Percentiles rank a stretch among this genome's conserved stretches.
phyloP scores from a whole-genome alignment of 2,329 filamentous ascomycete genomes.

The Monosporascus sp. region DNA sequence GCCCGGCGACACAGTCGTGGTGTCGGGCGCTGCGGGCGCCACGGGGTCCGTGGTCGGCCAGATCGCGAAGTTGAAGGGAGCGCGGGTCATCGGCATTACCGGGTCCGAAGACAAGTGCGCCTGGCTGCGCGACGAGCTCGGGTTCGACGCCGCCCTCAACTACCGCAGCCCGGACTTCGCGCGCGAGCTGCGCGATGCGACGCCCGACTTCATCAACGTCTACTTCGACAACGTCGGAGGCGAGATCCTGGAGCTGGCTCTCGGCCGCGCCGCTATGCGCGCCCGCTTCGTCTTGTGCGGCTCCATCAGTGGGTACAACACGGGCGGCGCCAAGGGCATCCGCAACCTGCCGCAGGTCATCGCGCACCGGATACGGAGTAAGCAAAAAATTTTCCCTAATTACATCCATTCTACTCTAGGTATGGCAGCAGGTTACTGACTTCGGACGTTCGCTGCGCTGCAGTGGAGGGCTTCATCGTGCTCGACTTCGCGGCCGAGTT shows the following conservation, averaged over 20 bases:
- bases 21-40: slow-evolving; percentile 72
- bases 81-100: slow-evolving; percentile 57
- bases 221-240: slow-evolving; percentile 67
- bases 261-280: slow-evolving; percentile 56
- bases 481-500: slow-evolving; percentile 61
- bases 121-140: slow-evolving; percentile 50
- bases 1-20: slow-evolving; percentile 68
- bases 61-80: slow-evolving; percentile 69
- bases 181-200: slow-evolving; percentile 46
- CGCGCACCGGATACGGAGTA: slow-evolving; percentile 43
- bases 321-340: slow-evolving; percentile 39
- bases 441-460: no score
- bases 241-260: slow-evolving; percentile 62
- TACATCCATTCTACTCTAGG: no score
- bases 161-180: slow-evolving; percentile 52
- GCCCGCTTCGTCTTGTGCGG: slow-evolving; percentile 69
- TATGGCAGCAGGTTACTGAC: no score
- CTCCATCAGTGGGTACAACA: slow-evolving; percentile 65
- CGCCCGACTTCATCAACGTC: slow-evolving; percentile 51
- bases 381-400: no score
- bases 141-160: slow-evolving; percentile 55
- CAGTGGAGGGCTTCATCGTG: slow-evolving; percentile 66
- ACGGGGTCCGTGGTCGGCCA: slow-evolving; percentile 73
- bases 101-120: slow-evolving; percentile 62
- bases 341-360: slow-evolving; percentile 25